A percentile compares a stretch with the other conserved stretches of the same genome.
Evolutionary conservation across 2,329 filamentous ascomycete genomes (phyloP).

Genomic region (Falciphora oryzae): DNA sequence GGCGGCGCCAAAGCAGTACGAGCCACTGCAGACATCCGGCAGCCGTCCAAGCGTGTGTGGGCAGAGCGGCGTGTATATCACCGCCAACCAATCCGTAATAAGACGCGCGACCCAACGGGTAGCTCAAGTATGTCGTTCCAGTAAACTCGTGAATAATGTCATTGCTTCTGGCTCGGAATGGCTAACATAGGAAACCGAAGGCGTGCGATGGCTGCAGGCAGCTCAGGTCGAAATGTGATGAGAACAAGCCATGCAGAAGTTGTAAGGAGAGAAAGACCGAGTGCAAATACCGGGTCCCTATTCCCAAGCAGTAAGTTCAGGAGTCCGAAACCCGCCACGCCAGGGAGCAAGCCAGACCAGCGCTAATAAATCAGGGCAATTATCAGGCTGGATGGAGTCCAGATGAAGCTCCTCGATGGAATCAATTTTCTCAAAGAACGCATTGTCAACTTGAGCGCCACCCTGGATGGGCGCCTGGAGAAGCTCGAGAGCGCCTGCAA

Average conservation of each 20-base stretch:
- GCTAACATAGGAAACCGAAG: constrained; percentile 35
- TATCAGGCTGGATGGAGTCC: constrained; percentile 51
- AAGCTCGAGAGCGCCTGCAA: constrained; percentile 5
- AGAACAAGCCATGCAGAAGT: constrained; percentile 75
- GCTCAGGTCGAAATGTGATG: constrained; percentile 87
- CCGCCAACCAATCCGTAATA: too few species aligned
- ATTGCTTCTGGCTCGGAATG: too few species aligned
- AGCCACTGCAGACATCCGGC: constrained; percentile 23
- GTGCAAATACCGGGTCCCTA: constrained; percentile 86
- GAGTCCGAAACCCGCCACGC: constrained; percentile 14
- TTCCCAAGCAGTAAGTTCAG: constrained; percentile 73
- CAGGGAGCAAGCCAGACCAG: too few species aligned
- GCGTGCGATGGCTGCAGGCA: constrained; percentile 87
- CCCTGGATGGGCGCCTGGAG: background rate
- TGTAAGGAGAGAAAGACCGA: constrained; percentile 81
- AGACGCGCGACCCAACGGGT: constrained; percentile 60
- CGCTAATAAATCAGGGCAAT: constrained; percentile 19
- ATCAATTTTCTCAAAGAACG: constrained; percentile 26
- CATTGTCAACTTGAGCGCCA: constrained; percentile 19
- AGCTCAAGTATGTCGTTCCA: constrained; percentile 43
- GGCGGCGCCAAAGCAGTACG: constrained; percentile 17
- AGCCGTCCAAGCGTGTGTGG: constrained; percentile 20
- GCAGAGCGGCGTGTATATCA: too few species aligned
- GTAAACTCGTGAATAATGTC: too few species aligned
- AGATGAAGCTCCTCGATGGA: constrained; percentile 53